Percentiles rank a stretch among this genome's conserved stretches.
Evolutionary conservation across 2,329 filamentous ascomycete genomes (phyloP).

Genomic region (Diaporthe longicolla): DNA sequence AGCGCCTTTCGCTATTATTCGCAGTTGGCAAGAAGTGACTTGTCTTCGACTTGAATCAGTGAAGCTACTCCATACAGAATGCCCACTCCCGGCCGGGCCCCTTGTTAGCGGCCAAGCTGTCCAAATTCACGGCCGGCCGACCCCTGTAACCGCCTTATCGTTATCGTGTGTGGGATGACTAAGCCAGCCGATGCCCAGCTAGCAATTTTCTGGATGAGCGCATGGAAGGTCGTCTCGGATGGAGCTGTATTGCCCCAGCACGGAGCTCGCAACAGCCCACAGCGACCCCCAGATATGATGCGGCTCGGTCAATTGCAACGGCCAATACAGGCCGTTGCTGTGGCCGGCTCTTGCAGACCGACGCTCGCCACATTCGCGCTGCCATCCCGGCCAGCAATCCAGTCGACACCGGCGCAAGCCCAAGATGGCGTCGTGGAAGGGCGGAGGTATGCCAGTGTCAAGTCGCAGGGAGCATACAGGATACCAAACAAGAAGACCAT

Average conservation of each 20-base stretch:
- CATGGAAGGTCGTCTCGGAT: slow-evolving; percentile 2
- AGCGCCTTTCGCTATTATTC: not conserved
- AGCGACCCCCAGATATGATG: slow-evolving; percentile 51
- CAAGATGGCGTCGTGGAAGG: slow-evolving; percentile 61
- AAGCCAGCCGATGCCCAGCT: slow-evolving; percentile 35
- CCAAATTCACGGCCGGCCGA: slow-evolving; percentile 31
- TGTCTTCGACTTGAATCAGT: slow-evolving; percentile 3
- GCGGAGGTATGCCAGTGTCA: slow-evolving; percentile 70
- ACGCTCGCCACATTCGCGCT: slow-evolving; percentile 44
- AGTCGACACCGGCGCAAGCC: slow-evolving; percentile 44
- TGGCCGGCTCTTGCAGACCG: slow-evolving; percentile 45
- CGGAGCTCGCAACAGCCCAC: slow-evolving; percentile 41
- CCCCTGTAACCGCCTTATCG: slow-evolving; percentile 36
- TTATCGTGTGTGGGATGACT: slow-evolving; percentile 34
- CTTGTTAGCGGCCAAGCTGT: slow-evolving; percentile 33
- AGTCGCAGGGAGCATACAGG: slow-evolving; percentile 79
- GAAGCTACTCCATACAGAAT: slow-evolving; percentile 6
- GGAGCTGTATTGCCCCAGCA: slow-evolving; percentile 28
- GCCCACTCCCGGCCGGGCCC: not conserved
- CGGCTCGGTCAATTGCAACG: slow-evolving; percentile 60
- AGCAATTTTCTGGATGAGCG: slow-evolving; percentile 36
- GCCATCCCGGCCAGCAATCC: slow-evolving; percentile 45
- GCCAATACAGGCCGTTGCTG: slow-evolving; percentile 57
- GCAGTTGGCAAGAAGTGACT: not conserved
- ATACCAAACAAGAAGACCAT: slow-evolving; percentile 71